phyloP scores from a whole-genome alignment of 2,329 filamentous ascomycete genomes.

The Aspergillus quadricinctus region DNA sequence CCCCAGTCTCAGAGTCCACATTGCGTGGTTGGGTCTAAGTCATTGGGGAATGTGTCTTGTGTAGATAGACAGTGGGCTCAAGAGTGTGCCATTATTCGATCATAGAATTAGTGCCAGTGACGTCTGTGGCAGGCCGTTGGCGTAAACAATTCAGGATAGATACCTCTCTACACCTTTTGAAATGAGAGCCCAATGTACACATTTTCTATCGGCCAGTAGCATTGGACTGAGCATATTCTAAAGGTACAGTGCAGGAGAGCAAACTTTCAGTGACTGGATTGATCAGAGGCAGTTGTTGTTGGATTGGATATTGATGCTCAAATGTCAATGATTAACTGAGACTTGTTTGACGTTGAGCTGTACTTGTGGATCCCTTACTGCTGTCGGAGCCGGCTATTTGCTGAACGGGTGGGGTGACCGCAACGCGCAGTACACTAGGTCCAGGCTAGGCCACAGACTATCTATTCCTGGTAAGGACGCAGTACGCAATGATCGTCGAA shows the following conservation, averaged over 20 bases:
- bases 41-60: not conserved
- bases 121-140: not conserved
- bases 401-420: not conserved
- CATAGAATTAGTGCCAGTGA: not conserved
- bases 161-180: not conserved
- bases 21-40: no score
- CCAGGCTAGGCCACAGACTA: not conserved
- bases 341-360: not conserved
- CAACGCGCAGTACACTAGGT: not conserved
- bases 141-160: not conserved
- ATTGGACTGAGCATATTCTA: not conserved
- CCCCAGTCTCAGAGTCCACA: not conserved
- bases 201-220: not conserved
- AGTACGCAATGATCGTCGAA: not conserved
- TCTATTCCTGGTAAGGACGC: not conserved
- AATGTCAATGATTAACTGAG: not conserved
- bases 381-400: not conserved
- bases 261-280: not conserved
- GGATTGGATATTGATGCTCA: not conserved
- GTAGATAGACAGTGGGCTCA: not conserved
- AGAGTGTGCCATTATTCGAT: not conserved
- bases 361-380: not conserved
- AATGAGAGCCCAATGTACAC: not conserved
- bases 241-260: not conserved
- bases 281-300: not conserved